Conservation (phyloP, 2,329 filamentous ascomycete genomes). For the Aspergillus bombycis region DNA sequence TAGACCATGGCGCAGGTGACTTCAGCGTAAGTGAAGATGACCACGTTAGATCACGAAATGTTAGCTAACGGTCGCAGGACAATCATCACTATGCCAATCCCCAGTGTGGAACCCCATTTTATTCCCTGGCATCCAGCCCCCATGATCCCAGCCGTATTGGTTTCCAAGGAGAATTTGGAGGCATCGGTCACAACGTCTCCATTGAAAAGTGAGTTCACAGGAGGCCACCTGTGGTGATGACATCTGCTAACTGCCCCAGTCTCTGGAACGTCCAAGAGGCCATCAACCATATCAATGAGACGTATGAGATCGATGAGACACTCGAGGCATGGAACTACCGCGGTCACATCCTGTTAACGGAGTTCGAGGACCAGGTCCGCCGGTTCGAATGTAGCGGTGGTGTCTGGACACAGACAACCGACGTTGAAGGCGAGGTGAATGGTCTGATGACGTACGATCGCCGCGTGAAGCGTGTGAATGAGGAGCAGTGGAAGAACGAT, state of each 20-base stretch:
- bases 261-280: slow-evolving; percentile 67
- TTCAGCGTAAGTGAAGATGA: slow-evolving; percentile 47
- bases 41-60: neutral
- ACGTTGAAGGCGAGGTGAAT: slow-evolving; percentile 75
- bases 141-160: slow-evolving; percentile 65
- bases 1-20: slow-evolving; percentile 69
- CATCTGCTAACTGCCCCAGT: slow-evolving; percentile 36
- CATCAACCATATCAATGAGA: slow-evolving; percentile 64
- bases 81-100: slow-evolving; percentile 74
- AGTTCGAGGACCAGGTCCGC: slow-evolving; percentile 54
- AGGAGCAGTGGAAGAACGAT: slow-evolving; percentile 62
- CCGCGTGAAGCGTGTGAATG: slow-evolving; percentile 57
- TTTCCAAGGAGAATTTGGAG: slow-evolving; percentile 73
- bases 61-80: slow-evolving; percentile 46
- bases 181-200: slow-evolving; percentile 67
- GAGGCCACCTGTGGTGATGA: neutral
- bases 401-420: slow-evolving; percentile 74
- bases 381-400: slow-evolving; percentile 66
- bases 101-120: slow-evolving; percentile 71
- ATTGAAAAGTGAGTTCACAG: slow-evolving; percentile 57
- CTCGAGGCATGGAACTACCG: slow-evolving; percentile 69
- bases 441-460: slow-evolving; percentile 72
- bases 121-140: slow-evolving; percentile 59
- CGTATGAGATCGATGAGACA: slow-evolving; percentile 66
- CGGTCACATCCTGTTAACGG: slow-evolving; percentile 54